Percentiles rank a stretch among this genome's conserved stretches.
These are phyloP conservation scores for Penicillium sp. DNA, from an alignment of 2,329 filamentous ascomycete species.

Conservation along the genomic window DNA sequence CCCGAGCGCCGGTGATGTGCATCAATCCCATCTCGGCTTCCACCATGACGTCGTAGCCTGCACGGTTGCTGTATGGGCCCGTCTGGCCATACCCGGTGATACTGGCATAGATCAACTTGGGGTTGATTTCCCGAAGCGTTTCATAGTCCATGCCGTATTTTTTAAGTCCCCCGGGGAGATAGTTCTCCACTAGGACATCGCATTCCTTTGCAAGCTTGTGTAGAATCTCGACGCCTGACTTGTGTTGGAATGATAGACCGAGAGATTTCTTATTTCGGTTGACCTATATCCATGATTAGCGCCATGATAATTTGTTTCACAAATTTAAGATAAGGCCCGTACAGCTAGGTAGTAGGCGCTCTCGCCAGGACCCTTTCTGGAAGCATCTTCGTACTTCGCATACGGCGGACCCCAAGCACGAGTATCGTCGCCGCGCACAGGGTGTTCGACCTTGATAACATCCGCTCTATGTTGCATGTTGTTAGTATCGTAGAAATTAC, in stretches of 20 bases:
- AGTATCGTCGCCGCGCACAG: constrained; percentile 85
- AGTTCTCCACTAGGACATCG: constrained; percentile 95
- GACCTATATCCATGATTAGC: constrained; percentile 53
- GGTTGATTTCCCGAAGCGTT: constrained; percentile 76
- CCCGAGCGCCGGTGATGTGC: constrained; percentile 90
- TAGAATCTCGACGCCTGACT: constrained; percentile 77
- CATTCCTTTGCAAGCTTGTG: constrained; percentile 80
- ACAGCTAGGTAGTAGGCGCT: constrained; percentile 93
- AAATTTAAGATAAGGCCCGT: constrained; percentile 28
- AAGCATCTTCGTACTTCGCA: constrained; percentile 67
- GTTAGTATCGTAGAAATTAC: neutral
- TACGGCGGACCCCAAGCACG: constrained; percentile 96
- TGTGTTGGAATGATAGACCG: constrained; percentile 83
- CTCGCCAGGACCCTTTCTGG: constrained; percentile 68
- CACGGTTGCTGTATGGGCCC: constrained; percentile 79
- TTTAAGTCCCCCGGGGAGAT: constrained; percentile 80
- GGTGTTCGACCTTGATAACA: constrained; percentile 96
- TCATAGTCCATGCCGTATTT: constrained; percentile 92
- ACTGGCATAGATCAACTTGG: constrained; percentile 84
- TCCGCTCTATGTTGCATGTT: constrained; percentile 64
- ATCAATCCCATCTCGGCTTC: constrained; percentile 97
- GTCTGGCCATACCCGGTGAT: constrained; percentile 98
- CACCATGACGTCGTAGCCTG: constrained; percentile 99
- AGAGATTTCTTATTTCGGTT: constrained; percentile 98
- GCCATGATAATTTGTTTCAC: neutral